Evolutionary conservation across 176 grass and related monocot genomes (phyloP), one percentile per base, ranked within the genome.

Genomic region (Paspalum notatum): DNA sequence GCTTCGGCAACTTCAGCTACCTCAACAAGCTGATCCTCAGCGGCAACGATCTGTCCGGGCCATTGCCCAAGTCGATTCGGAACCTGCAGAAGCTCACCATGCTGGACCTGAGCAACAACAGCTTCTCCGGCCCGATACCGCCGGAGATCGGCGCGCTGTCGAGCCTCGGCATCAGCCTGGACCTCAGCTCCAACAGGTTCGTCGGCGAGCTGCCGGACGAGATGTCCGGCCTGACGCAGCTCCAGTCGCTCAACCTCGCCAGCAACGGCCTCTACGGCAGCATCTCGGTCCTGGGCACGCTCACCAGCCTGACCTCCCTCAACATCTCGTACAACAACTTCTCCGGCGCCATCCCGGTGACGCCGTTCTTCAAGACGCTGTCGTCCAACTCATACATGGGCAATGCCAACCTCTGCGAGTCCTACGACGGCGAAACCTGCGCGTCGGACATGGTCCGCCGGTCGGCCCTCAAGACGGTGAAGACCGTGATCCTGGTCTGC

Each of bases 251-350:
- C 12, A 91, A 99, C 84, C 86, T 99, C 17, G 92, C 96, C 0
- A 91, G 66, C 77, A 99, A 99, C 42, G 72, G 73, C 58, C 79
- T 99, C 16, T 86, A 85, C 14, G 96, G 96, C 17, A 71, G 86
- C 72, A 95, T 99, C 82, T 67, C 84, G 0, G 96, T 93, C 44
- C 82, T 99, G 26, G 83, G 88, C 17, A 39, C 45, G 26, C 92
- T 99, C 66, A 91, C 90, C 43, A 99, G 96, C 69, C 84, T 99
- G 62, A 88, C 92, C 25, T 93, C 84, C 39, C 88, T 99, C 62
- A 91, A 99, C 86, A 91, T 99, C 71, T 99, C 96, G 0, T 89
- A 84, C 83, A 99, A 99, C 71, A 99, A 99, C 76, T 99, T 99
- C 88, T 99, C 92, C 7, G 92, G 96, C 4, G 92, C 96, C 0